Evolutionary conservation across 2,329 filamentous ascomycete genomes (phyloP).

Genomic region (Xylaria sp.): DNA sequence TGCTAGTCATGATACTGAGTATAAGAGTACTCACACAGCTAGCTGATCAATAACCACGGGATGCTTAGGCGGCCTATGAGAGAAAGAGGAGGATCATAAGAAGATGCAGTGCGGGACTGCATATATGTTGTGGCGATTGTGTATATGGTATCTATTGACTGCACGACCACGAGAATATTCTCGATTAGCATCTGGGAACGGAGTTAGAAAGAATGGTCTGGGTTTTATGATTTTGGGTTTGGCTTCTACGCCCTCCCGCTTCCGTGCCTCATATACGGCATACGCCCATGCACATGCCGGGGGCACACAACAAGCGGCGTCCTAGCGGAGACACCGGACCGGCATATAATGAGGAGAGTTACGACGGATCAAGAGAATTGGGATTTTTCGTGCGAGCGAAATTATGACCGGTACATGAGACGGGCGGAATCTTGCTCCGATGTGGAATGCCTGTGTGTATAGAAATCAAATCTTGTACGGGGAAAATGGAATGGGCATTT

Average conservation of each 20-base stretch:
- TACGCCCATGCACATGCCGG: constrained; percentile 7
- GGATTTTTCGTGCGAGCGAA: constrained; percentile 36
- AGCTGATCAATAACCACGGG: constrained; percentile 50
- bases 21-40: constrained; percentile 80
- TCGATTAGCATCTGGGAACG: constrained; percentile 46
- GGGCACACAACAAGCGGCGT: not conserved
- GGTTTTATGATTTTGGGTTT: constrained; percentile 34
- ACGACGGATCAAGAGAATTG: constrained; percentile 26
- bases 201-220: constrained; percentile 45
- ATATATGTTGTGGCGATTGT: constrained; percentile 26
- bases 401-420: constrained; percentile 26
- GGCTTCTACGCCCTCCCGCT: constrained; percentile 21
- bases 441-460: constrained; percentile 30
- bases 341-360: constrained; percentile 29
- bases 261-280: not conserved
- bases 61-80: not conserved
- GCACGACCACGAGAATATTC: constrained; percentile 37
- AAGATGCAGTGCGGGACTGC: constrained; percentile 24
- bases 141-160: constrained; percentile 38
- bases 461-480: constrained; percentile 33
- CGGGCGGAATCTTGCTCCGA: constrained; percentile 27
- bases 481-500: constrained; percentile 25
- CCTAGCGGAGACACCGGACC: constrained; percentile 17
- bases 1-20: constrained; percentile 96
- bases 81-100: not conserved